Evolutionary conservation across 208 protist species (phyloP).

Genomic region (Eutreptiella sp.): DNA sequence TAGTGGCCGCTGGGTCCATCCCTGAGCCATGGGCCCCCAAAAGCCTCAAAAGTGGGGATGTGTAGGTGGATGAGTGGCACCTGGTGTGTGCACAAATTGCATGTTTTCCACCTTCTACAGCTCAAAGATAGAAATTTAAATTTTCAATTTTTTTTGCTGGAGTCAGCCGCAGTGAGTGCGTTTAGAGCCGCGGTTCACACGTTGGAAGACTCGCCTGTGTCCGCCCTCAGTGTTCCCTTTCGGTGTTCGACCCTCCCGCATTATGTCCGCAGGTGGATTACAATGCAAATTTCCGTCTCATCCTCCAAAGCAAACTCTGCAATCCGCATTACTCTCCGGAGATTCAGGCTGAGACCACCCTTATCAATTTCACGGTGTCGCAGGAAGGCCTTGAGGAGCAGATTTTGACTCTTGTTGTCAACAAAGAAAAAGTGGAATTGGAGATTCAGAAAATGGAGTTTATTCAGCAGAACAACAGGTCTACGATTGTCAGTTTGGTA

Average conservation of each 20-base stretch:
- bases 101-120: no score
- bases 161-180: no score
- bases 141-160: no score
- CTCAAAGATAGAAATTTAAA: no score
- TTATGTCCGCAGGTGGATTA: conserved; percentile 26
- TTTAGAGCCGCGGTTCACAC: no score
- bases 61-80: no score
- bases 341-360: conserved; percentile 69
- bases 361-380: conserved; percentile 86
- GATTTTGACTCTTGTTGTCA: conserved; percentile 74
- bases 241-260: not conserved
- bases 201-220: no score
- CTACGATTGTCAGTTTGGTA: no score
- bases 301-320: conserved; percentile 75
- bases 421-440: conserved; percentile 65
- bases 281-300: conserved; percentile 58
- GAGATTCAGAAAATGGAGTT: conserved; percentile 57
- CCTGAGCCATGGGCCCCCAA: no score
- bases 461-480: conserved; percentile 63
- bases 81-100: no score
- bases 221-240: conserved; percentile 2
- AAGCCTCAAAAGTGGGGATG: no score
- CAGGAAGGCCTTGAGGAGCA: conserved; percentile 79
- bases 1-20: no score
- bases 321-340: conserved; percentile 83